Base-by-base conservation (phyloP, 2,329 filamentous ascomycete genomes). In the Simplicillium sp. region DNA sequence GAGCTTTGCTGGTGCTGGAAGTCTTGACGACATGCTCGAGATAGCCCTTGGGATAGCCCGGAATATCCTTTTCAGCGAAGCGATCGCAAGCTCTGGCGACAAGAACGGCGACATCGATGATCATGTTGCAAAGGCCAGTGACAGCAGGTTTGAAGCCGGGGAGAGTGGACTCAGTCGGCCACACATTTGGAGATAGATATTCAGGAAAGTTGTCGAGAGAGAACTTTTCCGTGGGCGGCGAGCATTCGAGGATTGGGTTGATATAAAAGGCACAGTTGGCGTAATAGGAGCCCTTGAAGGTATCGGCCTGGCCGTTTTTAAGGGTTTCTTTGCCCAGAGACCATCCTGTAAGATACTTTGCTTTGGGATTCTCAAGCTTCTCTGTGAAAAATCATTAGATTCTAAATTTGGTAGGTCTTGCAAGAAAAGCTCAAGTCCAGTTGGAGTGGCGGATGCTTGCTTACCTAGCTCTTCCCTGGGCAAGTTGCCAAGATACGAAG, bases 51-150 rank as follows among this genome's bases (percentile, higher is more conserved):
- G 78, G 77, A 56, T 97, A 97, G 3, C 71, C 84, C 0, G 77
- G 66, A 34, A 97, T 86, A 48, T 94, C 86, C 42, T 75, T 71
- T 56, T 80, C 73, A 2, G 89, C 92, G 61, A 87, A 97, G 41
- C 73, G 75, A 65, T 96, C 90, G 61, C 90, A 96, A 3, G 86
- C 87, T n/a, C 80, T 70, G 2, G 92, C 92, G 6, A 98, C 92
- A 8, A 97, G 70, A 3, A 84, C 84, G 1, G 87, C 92, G 1
- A 83, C 84, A 54, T 96, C 87, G 49, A 97, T 95, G 53, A 97
- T 87, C 47, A 97, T 65, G 1, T 68, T 69, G 59, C 89, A 96
- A 25, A 97, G 73, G 32, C 77, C 69, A 49, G 90, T 82, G 46
- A 94, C 77, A 1, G 79, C 78, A 31, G 68, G 61, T 44, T 77